Base-by-base conservation (phyloP, 768 basidiomycete species). In the Auricularia heimuer region DNA sequence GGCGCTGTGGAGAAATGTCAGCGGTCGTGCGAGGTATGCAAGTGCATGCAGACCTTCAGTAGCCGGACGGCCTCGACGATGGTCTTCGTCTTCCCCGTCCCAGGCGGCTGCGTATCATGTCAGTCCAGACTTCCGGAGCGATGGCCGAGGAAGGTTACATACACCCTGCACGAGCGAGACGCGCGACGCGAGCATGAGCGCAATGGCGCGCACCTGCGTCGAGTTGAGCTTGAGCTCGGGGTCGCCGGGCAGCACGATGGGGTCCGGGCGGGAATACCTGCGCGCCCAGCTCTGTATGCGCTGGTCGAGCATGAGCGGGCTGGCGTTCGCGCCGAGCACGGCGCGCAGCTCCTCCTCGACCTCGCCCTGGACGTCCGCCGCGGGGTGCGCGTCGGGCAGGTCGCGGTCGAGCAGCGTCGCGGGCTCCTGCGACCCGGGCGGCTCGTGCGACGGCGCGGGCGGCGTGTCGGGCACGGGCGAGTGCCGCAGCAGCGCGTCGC, bases 31-130 rank as follows among this genome's bases (percentile, higher is more conserved):
- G 18, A 6, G n/a, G 2, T 37, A 45, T n/a, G n/a, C n/a, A n/a
- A n/a, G n/a, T n/a, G 34, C 35, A 36, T 10, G 21, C 14, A 18
- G 42, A 54, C 85, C 80, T 94, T 94, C 65, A 95, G 82, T 18
- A 95, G 71, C 68, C 84, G 88, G 65, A 92, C 80, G 0, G 90
- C 81, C 72, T 95, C 88, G n/a, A 93, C 85, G 58, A 95, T 93
- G 0, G 92, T 95, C 73, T 88, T 87, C 2, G 94, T 95, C 75
- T 98, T 98, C 42, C 94, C 94, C 0, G 92, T 94, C 24, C 93
- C 93, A 21, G 92, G 93, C 47, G 93, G 92, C 90, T 92, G 69
- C 18, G 67, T 37, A 58, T 64, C 62, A 11, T 21, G 56, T 51
- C 24, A 66, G 37, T 29, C 29, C 2, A 2, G 44, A 21, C 54